phyloP scores from a whole-genome alignment of 805 yeast species.

The Wickerhamiella parazyma region DNA sequence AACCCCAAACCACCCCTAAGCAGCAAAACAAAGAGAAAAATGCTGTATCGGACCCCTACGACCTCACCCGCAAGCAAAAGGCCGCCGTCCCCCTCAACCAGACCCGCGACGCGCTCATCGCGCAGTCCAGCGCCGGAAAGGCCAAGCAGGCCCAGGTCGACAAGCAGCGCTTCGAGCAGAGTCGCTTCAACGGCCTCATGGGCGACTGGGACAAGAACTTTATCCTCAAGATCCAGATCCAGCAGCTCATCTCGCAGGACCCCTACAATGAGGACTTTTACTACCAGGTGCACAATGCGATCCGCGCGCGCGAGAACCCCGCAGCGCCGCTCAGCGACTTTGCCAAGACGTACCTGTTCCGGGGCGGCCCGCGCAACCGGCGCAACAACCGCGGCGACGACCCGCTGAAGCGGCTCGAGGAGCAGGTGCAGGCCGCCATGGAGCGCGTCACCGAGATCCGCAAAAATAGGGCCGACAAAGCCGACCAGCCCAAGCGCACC shows the following conservation, averaged over 20 bases:
- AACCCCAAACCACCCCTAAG: neutral
- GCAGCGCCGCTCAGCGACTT: slow-evolving; percentile 55
- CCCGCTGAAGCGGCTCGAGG: slow-evolving; percentile 94
- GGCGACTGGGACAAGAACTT: slow-evolving; percentile 94
- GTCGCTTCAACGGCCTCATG: slow-evolving; percentile 74
- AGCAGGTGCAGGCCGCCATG: slow-evolving; percentile 92
- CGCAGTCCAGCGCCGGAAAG: slow-evolving; percentile 5
- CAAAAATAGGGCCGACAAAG: slow-evolving; percentile 61
- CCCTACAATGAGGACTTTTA: slow-evolving; percentile 96
- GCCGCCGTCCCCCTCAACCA: slow-evolving; percentile 1
- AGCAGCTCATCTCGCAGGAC: slow-evolving; percentile 92
- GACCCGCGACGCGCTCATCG: slow-evolving; percentile 1
- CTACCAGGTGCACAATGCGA: slow-evolving; percentile 76
- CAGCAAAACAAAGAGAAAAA: neutral
- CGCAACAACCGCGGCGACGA: slow-evolving; percentile 37
- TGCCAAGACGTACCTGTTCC: slow-evolving; percentile 84
- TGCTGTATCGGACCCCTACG: slow-evolving; percentile 1
- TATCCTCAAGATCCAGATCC: slow-evolving; percentile 84
- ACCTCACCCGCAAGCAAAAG: slow-evolving; percentile 7
- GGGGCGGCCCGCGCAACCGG: slow-evolving; percentile 69
- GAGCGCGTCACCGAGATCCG: slow-evolving; percentile 93
- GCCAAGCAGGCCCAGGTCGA: slow-evolving; percentile 4
- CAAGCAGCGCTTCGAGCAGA: slow-evolving; percentile 3
- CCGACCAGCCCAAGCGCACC: slow-evolving; percentile 32
- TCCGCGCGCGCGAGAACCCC: slow-evolving; percentile 42